Base-by-base conservation (phyloP, 1,139 yeast genomes). In the Taiozyma sp. region DNA sequence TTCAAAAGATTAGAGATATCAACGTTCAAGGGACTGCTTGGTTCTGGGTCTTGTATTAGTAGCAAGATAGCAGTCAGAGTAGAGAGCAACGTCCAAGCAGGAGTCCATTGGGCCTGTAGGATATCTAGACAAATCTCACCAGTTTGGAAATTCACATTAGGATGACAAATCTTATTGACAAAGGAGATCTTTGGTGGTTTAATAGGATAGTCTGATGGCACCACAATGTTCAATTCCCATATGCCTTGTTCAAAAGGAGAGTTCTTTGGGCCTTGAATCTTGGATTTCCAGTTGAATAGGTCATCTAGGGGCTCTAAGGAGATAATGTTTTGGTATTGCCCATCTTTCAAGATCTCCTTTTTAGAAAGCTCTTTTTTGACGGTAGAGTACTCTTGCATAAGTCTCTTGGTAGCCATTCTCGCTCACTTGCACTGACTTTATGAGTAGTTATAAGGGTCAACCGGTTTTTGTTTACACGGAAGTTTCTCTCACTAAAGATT, bases 121-220 rank as follows among this genome's bases (percentile, higher is more conserved):
- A 90, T 85, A 65, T 90, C 96, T n/a, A 91, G 70, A 66, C 97
- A 91, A 4, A 89, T 85, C 57, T 86, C 93, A 0, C 96, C 96
- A 1, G 86, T 83, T 48, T 69, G 66, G 52, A 82, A 75, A 60
- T 83, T 80, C 44, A 89, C 80, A 64, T 89, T 89, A 3, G 95
- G 92, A 65, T 89, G 96, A 46, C 85, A 81, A 54, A 88, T 83
- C 13, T 76, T 78, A 27, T 74, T 67, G 27, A 61, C 51, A 60
- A 89, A 89, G 48, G 62, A 69, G 57, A 87, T 77, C 28, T 59
- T 63, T 3, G 97, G 97, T 0, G 96, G 96, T 30, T 70, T 70
- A 29, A 80, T 66, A 0, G 97, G 97, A 60, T 90, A 90, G 32
- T 70, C 70, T 1, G 60, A 47, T 0, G 86, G 81, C 1, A 87